Conservation (phyloP, 2,329 filamentous ascomycete species). For the Alternaria consortialis region DNA sequence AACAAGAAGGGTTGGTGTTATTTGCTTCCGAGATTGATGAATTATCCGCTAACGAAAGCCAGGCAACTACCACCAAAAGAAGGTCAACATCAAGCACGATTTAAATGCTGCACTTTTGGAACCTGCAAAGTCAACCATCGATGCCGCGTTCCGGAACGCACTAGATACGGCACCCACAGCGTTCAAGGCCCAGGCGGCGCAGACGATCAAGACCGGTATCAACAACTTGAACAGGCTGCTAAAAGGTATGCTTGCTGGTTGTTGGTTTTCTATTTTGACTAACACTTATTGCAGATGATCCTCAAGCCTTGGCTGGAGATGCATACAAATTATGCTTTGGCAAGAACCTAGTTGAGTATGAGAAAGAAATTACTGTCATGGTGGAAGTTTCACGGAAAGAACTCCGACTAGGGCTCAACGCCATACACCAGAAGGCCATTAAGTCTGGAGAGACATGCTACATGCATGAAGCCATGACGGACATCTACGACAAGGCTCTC, state of each 20-base stretch:
- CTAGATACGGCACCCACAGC: background rate
- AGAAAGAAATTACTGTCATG: background rate
- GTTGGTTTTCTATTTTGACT: background rate
- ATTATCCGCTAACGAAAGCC: background rate
- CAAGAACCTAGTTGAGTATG: slow-evolving; percentile 1
- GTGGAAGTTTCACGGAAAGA: slow-evolving; percentile 12
- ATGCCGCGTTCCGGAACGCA: slow-evolving; percentile 3
- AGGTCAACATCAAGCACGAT: slow-evolving; percentile 3
- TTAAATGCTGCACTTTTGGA: slow-evolving; percentile 12
- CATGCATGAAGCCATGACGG: slow-evolving; percentile 20
- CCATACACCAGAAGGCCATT: background rate
- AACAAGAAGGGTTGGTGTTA: slow-evolving; percentile 4
- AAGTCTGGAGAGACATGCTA: slow-evolving; percentile 13
- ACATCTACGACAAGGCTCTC: slow-evolving; percentile 20
- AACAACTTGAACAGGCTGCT: slow-evolving; percentile 2
- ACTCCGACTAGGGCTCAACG: slow-evolving; percentile 1
- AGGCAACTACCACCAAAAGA: slow-evolving; percentile 18
- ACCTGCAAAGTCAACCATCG: background rate
- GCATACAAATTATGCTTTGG: slow-evolving; percentile 19
- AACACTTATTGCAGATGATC: slow-evolving; percentile 13
- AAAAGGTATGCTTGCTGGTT: slow-evolving; percentile 2
- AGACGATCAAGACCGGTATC: slow-evolving; percentile 5
- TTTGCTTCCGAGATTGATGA: background rate
- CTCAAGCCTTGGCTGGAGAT: slow-evolving; percentile 15
- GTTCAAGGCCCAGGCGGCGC: slow-evolving; percentile 14